These are phyloP conservation scores for Zymoseptoria pseudotritici DNA, from an alignment of 2,329 filamentous ascomycete species.

Conservation along the genomic window DNA sequence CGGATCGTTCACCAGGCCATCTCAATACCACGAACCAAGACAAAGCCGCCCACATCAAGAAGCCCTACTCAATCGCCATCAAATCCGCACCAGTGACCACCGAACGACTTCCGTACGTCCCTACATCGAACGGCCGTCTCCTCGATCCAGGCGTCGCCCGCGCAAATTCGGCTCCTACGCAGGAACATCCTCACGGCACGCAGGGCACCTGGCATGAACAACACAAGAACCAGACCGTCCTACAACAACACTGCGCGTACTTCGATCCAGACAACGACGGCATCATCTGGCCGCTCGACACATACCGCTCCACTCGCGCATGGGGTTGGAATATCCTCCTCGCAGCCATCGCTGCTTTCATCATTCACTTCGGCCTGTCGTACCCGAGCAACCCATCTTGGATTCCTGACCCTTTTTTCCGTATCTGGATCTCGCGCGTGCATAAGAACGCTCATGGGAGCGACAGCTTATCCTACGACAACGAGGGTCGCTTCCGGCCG, in stretches of 20 bases:
- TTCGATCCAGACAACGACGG: constrained; percentile 47
- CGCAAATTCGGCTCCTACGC: constrained; percentile 36
- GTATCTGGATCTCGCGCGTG: constrained; percentile 35
- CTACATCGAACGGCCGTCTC: constrained; percentile 15
- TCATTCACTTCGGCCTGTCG: constrained; percentile 45
- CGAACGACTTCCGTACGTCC: constrained; percentile 17
- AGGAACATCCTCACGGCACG: constrained; percentile 37
- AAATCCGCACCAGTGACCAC: constrained; percentile 6
- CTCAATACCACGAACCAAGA: background rate
- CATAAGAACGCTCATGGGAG: constrained; percentile 40
- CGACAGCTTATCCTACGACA: constrained; percentile 38
- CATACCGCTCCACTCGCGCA: constrained; percentile 40
- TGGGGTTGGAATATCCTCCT: constrained; percentile 42
- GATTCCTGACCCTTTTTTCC: constrained; percentile 40
- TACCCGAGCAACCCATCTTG: constrained; percentile 40
- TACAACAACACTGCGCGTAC: constrained; percentile 49
- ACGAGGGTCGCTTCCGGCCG: constrained; percentile 40
- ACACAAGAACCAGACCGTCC: constrained; percentile 38
- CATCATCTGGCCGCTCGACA: constrained; percentile 48
- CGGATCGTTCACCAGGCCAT: background rate
- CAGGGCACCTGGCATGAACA: constrained; percentile 28
- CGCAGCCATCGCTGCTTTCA: constrained; percentile 36
- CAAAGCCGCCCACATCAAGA: background rate
- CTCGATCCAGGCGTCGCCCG: constrained; percentile 33
- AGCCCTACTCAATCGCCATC: constrained; percentile 5